Percentiles rank a stretch among this genome's conserved stretches.
These are phyloP conservation scores for Arabidopsis lyrata DNA, from an alignment of 441 rosid genomes.

Conservation along the genomic window DNA sequence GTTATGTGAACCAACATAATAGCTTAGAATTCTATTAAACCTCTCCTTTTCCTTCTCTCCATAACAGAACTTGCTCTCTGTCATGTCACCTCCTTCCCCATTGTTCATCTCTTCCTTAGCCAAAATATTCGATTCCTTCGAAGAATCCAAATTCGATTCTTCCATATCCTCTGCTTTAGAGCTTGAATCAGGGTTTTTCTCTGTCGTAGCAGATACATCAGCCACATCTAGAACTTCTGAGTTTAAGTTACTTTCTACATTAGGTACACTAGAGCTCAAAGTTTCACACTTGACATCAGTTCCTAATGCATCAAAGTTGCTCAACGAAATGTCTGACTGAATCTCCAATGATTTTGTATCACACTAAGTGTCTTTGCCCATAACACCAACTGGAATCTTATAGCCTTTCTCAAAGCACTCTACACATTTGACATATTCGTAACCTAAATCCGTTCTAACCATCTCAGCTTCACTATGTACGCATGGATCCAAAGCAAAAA, in stretches of 20 bases:
- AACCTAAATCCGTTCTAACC: conserved; percentile 75
- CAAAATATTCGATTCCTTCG: conserved; percentile 13
- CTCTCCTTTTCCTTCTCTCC: conserved; percentile 79
- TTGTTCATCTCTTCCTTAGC: conserved; percentile 40
- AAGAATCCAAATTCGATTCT: conserved; percentile 9
- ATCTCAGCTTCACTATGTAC: conserved; percentile 83
- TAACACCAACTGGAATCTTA: conserved; percentile 66
- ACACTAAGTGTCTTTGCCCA: conserved; percentile 64
- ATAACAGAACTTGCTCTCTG: conserved; percentile 53
- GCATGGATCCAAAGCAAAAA: conserved; percentile 79
- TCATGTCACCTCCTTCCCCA: conserved; percentile 36
- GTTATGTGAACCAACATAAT: conserved; percentile 87
- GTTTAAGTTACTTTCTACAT: conserved; percentile 22
- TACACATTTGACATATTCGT: conserved; percentile 76
- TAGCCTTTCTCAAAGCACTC: conserved; percentile 88
- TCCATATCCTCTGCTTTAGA: conserved; percentile 20
- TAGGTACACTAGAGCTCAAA: conserved; percentile 32
- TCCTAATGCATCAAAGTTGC: conserved; percentile 38
- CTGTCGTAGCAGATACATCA: conserved; percentile 12
- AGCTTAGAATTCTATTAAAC: conserved; percentile 73
- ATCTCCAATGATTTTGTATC: conserved; percentile 34
- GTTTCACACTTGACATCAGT: conserved; percentile 29
- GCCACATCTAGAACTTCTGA: conserved; percentile 3
- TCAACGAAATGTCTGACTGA: conserved; percentile 51
- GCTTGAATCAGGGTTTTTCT: conserved; percentile 16